Conservation (phyloP, 1,284 basidiomycete species). For the Blastosporella zonata region DNA sequence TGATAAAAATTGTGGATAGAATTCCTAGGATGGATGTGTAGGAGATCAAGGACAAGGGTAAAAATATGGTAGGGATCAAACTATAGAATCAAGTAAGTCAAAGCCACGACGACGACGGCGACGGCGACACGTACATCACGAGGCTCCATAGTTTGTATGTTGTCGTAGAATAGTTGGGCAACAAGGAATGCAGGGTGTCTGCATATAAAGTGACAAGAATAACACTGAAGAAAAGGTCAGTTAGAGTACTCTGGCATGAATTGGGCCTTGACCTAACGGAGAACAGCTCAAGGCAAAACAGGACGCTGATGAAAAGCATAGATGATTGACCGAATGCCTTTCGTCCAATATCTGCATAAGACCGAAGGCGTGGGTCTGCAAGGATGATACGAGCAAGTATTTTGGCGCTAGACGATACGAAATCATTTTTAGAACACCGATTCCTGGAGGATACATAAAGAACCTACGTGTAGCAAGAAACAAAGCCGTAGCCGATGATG, state of each 20-base stretch:
- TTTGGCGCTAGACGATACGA: constrained; percentile 1
- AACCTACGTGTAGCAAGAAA: constrained; percentile 86
- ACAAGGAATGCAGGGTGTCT: constrained; percentile 76
- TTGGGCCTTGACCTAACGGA: constrained; percentile 57
- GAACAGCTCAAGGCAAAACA: constrained; percentile 88
- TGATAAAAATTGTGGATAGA: constrained; percentile 73
- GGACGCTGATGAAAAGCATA: constrained; percentile 61
- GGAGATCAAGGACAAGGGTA: constrained; percentile 82
- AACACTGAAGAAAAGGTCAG: constrained; percentile 47
- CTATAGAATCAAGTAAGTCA: constrained; percentile 32
- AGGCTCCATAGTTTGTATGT: constrained; percentile 78
- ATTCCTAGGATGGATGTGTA: constrained; percentile 86
- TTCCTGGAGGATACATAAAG: not conserved
- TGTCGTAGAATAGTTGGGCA: constrained; percentile 64
- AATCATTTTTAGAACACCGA: not conserved
- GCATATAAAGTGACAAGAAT: constrained; percentile 84
- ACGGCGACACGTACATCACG: constrained; percentile 51
- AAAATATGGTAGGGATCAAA: constrained; percentile 79
- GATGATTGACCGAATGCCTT: constrained; percentile 82
- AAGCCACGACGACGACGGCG: not conserved
- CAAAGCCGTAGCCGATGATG: constrained; percentile 73
- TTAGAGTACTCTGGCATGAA: not conserved
- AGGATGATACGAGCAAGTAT: constrained; percentile 61
- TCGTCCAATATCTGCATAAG: constrained; percentile 87
- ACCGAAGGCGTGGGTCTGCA: constrained; percentile 66